Evolutionary conservation across 169 alveolate species (phyloP).

Genomic region (Plasmodium billcollinsi): DNA sequence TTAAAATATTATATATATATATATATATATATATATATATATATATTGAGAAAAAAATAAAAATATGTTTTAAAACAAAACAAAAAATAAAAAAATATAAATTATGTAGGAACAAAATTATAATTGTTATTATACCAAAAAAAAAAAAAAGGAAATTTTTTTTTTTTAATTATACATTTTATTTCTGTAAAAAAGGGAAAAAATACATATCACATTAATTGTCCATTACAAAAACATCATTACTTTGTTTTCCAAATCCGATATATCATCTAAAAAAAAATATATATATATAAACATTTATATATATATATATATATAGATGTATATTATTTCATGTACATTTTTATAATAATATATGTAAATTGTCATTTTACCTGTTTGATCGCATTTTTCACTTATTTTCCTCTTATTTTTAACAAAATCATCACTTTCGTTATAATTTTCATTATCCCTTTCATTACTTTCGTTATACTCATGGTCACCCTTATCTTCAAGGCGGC

Average conservation of each 20-base stretch:
- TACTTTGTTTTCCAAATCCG: constrained; percentile 56
- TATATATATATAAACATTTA: no score
- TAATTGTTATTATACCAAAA: no score
- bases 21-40: no score
- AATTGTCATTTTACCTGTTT: constrained; percentile 18
- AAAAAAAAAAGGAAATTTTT: no score
- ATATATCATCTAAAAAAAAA: constrained; percentile 49
- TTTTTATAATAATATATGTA: no score
- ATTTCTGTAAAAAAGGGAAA: constrained; percentile 12
- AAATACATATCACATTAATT: background rate
- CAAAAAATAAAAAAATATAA: no score
- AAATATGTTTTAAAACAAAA: no score
- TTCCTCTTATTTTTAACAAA: constrained; percentile 22
- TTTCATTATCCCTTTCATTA: background rate
- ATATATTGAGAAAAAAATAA: no score
- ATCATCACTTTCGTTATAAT: constrained; percentile 3
- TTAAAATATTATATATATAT: no score
- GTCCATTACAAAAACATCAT: constrained; percentile 38
- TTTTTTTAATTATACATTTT: background rate
- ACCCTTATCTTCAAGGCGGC: background rate
- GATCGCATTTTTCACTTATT: constrained; percentile 7
- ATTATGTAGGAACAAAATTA: no score
- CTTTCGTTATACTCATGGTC: constrained; percentile 9
- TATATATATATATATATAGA: no score
- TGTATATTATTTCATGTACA: no score